Conservation (phyloP, 805 yeast genomes). For the Myxozyma melibiosi region DNA sequence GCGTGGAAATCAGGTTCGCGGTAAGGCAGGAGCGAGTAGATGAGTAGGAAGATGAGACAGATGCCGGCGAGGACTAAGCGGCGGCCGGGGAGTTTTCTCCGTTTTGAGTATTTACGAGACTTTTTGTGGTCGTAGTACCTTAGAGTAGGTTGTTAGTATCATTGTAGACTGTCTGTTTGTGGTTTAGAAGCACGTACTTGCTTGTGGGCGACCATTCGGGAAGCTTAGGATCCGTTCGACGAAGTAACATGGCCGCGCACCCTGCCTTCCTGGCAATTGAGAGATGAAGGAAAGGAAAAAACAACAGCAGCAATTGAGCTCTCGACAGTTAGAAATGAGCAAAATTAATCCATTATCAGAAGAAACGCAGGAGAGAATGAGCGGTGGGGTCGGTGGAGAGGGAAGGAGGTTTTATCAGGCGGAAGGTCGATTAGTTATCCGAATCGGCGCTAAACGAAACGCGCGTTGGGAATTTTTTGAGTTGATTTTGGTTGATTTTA, state of each 20-base stretch:
- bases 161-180: too few relatives aligned
- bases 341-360: too few relatives aligned
- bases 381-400: too few relatives aligned
- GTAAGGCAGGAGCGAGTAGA: not conserved
- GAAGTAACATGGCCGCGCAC: not conserved
- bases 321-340: too few relatives aligned
- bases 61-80: not conserved
- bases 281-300: not conserved
- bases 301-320: too few relatives aligned
- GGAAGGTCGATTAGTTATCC: too few relatives aligned
- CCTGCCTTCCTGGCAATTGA: not conserved
- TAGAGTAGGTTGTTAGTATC: not conserved
- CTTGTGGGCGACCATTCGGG: conserved; percentile 4
- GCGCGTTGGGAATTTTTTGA: too few relatives aligned
- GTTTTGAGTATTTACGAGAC: not conserved
- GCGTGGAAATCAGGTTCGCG: conserved; percentile 4
- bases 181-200: conserved; percentile 1
- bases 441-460: too few relatives aligned
- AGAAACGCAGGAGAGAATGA: too few relatives aligned
- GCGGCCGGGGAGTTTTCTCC: not conserved
- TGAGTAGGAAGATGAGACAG: not conserved
- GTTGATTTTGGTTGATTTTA: too few relatives aligned
- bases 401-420: too few relatives aligned
- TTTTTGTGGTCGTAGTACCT: not conserved
- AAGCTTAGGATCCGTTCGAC: not conserved